phyloP scores from a whole-genome alignment of 768 basidiomycete genomes.

The Rhizopogon vesiculosus region DNA sequence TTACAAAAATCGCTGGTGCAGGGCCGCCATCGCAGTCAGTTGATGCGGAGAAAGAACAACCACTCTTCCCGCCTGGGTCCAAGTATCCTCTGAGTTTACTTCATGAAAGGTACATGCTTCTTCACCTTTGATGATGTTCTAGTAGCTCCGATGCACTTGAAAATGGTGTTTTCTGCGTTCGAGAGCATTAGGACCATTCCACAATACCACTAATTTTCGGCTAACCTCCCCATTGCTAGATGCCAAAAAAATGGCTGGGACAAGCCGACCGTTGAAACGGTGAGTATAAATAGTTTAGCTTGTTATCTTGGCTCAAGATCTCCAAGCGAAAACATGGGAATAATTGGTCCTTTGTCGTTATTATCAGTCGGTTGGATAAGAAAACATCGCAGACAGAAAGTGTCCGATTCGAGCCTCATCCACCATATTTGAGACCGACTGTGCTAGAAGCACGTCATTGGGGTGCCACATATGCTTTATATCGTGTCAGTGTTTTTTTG shows the following conservation, averaged over 20 bases:
- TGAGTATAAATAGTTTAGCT: slow-evolving; percentile 25
- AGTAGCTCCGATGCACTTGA: neutral
- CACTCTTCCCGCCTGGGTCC: slow-evolving; percentile 78
- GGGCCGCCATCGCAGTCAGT: slow-evolving; percentile 12
- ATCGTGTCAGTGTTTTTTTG: slow-evolving; percentile 61
- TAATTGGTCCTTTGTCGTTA: slow-evolving; percentile 64
- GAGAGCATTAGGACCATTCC: neutral
- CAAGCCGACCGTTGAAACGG: slow-evolving; percentile 73
- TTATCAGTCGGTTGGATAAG: slow-evolving; percentile 61
- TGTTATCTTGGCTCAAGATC: slow-evolving; percentile 3
- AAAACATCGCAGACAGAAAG: slow-evolving; percentile 66
- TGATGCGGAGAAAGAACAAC: slow-evolving; percentile 37
- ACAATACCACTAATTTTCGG: neutral
- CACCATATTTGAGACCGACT: slow-evolving; percentile 61
- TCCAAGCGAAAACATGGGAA: slow-evolving; percentile 41
- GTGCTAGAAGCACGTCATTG: slow-evolving; percentile 84
- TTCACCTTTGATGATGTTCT: neutral
- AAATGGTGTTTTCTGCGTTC: neutral
- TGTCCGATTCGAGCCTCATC: slow-evolving; percentile 70
- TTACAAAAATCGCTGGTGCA: slow-evolving; percentile 21
- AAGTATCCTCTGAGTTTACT: slow-evolving; percentile 81
- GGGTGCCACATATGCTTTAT: slow-evolving; percentile 84
- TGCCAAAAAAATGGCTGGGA: slow-evolving; percentile 93
- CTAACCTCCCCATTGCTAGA: slow-evolving; percentile 29
- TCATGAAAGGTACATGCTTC: slow-evolving; percentile 58